Evolutionary conservation across 495 filamentous ascomycete genomes (phyloP).

Genomic region (Pyrenula massariospora): DNA sequence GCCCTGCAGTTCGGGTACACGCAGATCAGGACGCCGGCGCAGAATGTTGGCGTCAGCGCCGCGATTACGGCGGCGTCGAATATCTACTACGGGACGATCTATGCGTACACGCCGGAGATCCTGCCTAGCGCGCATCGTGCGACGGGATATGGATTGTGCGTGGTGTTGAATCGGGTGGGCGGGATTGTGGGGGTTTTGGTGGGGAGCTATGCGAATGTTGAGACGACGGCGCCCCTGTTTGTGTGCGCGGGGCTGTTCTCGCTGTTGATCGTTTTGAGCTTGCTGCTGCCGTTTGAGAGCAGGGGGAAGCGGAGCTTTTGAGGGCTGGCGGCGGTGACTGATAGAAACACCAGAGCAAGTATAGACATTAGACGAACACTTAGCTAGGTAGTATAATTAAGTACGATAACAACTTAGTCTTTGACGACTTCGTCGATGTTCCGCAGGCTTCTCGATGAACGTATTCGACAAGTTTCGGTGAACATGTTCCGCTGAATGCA

Average conservation of each 20-base stretch:
- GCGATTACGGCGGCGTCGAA: constrained; percentile 29
- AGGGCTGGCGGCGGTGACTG: not conserved
- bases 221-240: constrained; percentile 23
- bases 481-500: no score
- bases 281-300: constrained; percentile 25
- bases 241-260: constrained; percentile 24
- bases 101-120: constrained; percentile 34
- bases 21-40: constrained; percentile 22
- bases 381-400: no score
- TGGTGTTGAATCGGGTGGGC: constrained; percentile 24
- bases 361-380: not conserved
- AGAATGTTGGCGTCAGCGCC: constrained; percentile 28
- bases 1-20: constrained; percentile 32
- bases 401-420: no score
- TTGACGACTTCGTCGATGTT: no score
- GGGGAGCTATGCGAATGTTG: constrained; percentile 23
- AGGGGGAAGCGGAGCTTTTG: constrained; percentile 10
- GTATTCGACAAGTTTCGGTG: no score
- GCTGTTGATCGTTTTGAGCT: constrained; percentile 18
- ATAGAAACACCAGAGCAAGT: not conserved
- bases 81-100: constrained; percentile 36
- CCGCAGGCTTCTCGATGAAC: no score
- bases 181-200: constrained; percentile 26
- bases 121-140: constrained; percentile 29
- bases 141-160: constrained; percentile 28